Conservation (phyloP, 192 early-diverging fungal genomes). For the Coemansia sp. region DNA sequence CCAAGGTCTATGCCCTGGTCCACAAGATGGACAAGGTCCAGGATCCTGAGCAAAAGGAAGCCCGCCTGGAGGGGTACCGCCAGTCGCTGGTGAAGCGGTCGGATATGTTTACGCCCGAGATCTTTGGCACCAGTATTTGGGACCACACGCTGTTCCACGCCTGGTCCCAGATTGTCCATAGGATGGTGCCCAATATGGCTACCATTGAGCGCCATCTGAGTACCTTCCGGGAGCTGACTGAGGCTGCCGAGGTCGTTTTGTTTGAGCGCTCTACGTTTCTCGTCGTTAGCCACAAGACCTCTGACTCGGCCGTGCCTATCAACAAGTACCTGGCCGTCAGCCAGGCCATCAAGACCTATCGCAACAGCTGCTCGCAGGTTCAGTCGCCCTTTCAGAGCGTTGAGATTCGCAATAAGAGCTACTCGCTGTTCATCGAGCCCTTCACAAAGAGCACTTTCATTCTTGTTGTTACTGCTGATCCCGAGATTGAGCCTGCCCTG, state of each 20-base stretch:
- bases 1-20: constrained; percentile 93
- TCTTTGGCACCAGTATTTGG: constrained; percentile 48
- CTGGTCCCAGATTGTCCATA: constrained; percentile 97
- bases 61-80: constrained; percentile 31
- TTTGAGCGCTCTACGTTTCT: constrained; percentile 97
- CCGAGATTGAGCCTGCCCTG: constrained; percentile 53
- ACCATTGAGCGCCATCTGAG: constrained; percentile 77
- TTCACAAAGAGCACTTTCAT: constrained; percentile 60
- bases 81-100: constrained; percentile 33
- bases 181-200: constrained; percentile 91
- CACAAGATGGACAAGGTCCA: constrained; percentile 98
- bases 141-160: constrained; percentile 63
- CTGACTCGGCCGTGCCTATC: neutral
- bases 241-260: constrained; percentile 93
- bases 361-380: constrained; percentile 28
- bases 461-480: constrained; percentile 48
- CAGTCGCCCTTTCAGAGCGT: constrained; percentile 87
- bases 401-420: constrained; percentile 77
- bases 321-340: constrained; percentile 43
- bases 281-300: constrained; percentile 70
- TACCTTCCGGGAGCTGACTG: constrained; percentile 81
- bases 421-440: constrained; percentile 52
- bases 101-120: constrained; percentile 19
- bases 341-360: constrained; percentile 50
- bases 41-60: constrained; percentile 67